Base-by-base conservation (phyloP, 2,329 filamentous ascomycete species). In the Periconia macrospinosa region DNA sequence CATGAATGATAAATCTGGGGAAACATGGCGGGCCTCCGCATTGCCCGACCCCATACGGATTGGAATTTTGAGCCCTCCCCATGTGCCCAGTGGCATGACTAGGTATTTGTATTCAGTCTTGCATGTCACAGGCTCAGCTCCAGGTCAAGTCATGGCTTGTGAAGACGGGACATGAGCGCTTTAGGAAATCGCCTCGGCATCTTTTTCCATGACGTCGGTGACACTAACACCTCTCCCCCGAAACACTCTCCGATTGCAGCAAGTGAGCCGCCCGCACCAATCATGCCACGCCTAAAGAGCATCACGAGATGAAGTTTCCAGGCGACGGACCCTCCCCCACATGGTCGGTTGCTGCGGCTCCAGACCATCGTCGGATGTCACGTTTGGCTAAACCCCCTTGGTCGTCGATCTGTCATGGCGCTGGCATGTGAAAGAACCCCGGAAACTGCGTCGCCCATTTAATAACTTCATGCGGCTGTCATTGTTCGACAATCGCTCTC, bases 341-440 rank as follows among this genome's bases (percentile, higher is more conserved):
- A 52, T 44, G 46, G 52, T 48, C 56, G 54, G 57, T 58, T 58
- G 47, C 54, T 67, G 67, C 62, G 62, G 66, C 62, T 67, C 64
- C 51, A 57, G 57, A 33, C 27, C 23, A 17, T 48, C 50, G 37
- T 54, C 56, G 57, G 47, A 60, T 49, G 53, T 49, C 54, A 51
- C 55, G 51, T 55, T 62, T 51, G 55, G 63, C 59, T n/a, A 6
- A 37, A 37, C 33, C 33, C 33, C 33, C 33, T 37, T 37, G 11
- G 33, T 66, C 64, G 54, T 53, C 58, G 55, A 53, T 43, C 23
- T 8, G 23, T 27, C 23, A 27, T 27, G 50, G 45, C 54, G 27
- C 27, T 67, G 56, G 67, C 71, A 74, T 74, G 71, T 74, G 71
- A 74, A 73, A 72, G 67, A 41, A 56, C 50, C 51, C 55, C 49